Evolutionary conservation across 2,329 filamentous ascomycete species (phyloP), one percentile per base, ranked within the genome.

Genomic region (Fusarium paranaense): DNA sequence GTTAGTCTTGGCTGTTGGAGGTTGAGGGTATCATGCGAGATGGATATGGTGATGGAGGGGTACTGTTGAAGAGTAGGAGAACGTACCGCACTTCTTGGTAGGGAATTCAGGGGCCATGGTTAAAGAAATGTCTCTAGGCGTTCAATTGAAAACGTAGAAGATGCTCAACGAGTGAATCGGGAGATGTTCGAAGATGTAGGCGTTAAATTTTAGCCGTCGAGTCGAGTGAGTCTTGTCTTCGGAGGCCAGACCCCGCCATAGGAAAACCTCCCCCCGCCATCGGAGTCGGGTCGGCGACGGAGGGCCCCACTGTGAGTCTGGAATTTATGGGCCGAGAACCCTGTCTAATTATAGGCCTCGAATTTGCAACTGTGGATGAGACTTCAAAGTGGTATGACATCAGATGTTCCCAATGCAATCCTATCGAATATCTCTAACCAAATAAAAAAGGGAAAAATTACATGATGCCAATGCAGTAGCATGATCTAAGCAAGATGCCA

Each of bases 71-170:
- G 37, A 10, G 47, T 57, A 30, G 25, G 25, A 35, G 58, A 47
- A 81, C 87, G 67, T 85, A 89, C 88, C 88, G 84, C 87, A 89
- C 82, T 90, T 90, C 85, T 90, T 90, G 68, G 84, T 83, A 57
- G 88, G 87, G 72, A 88, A 88, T 83, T 86, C 83, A 74, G 84
- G 73, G n/a, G 77, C 73, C 80, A 82, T 83, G 40, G 27, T 67
- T 20, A 47, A 20, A 13, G 8, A 52, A 32, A n/a, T 16, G 30
- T 33, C 13, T 58, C 30, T 47, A 50, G 10, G 37, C 10, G 6
- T 61, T 57, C 52, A 57, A 27, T 59, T 30, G 33, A 25, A 4
- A 56, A 27, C 33, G 13, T n/a, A 38, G 32, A 37, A 4, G 22
- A 16, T 38, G 16, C n/a, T 20, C 18, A 45, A 27, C 11, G 50